Base-by-base conservation (phyloP, 495 filamentous ascomycete genomes). In the Trypethelium eluteriae region DNA sequence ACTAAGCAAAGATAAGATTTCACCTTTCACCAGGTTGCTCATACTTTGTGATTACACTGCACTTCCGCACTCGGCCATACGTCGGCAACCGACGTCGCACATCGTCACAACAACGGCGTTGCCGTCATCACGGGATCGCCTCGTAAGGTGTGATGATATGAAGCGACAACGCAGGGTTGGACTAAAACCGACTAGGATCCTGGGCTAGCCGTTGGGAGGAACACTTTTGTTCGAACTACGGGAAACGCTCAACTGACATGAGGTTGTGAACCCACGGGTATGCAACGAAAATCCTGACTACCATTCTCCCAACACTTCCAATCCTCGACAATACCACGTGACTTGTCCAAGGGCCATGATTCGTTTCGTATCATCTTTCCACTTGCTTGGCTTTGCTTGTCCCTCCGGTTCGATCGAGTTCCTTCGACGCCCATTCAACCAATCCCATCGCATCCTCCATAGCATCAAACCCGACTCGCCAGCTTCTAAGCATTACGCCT, bases 401-500 rank as follows among this genome's bases (percentile, higher is more conserved):
- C 36, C 66, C 70, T 70, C 71, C 63, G 47, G 62, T 50, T 70
- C 62, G 4, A 78, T 77, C 25, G 25, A 25, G 25, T 66, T 75
- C 72, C 67, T 70, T 74, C 70, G 80, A 25, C 14, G 74, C 81
- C 69, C 64, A 62, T 65, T 85, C 79, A 0, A 85, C 80, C 66
- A 88, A 67, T 75, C 76, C 79, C 10, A 82, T 72, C 68, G 78
- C 80, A 39, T 86, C 79, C 64, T 83, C 81, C 70, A 84, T 77
- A 4, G 90, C 88, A 82, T 98, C 94, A n/a, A 80, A 81, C 1
- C 94, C 94, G 4, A 85, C 84, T 53, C 91, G 82, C 94, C 94
- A 98, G 66, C 84, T 93, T 66, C 89, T 85, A 66, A 99, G 76
- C 68, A 85, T 76, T 0, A 98, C 91, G 2, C 89, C 89, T 62